Evolutionary conservation across 1,284 basidiomycete genomes (phyloP).

Genomic region (Apiotrichum montevideense): DNA sequence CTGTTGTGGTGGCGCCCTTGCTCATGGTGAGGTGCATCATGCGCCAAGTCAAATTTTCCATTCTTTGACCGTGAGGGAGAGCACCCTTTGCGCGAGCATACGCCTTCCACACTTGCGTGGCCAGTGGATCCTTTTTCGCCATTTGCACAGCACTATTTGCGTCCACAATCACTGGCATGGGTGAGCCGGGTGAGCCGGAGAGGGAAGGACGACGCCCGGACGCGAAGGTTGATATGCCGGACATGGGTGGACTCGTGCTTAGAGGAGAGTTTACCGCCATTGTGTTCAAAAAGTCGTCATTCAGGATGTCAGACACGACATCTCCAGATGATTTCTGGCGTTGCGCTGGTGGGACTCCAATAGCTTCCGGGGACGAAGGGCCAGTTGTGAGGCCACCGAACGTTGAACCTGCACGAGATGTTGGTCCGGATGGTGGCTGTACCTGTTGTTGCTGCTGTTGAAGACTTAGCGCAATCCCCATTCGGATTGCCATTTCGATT

Average conservation of each 20-base stretch:
- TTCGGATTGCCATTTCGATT: constrained; percentile 48
- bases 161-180: constrained; percentile 15
- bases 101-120: constrained; percentile 95
- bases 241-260: constrained; percentile 22
- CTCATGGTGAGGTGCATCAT: constrained; percentile 93
- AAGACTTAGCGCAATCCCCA: constrained; percentile 37
- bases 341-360: not conserved
- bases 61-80: constrained; percentile 83
- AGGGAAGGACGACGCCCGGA: constrained; percentile 29
- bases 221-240: constrained; percentile 13
- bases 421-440: not conserved
- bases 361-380: constrained; percentile 7
- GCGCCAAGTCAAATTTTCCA: constrained; percentile 97
- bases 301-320: constrained; percentile 40
- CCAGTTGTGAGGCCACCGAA: not conserved
- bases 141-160: constrained; percentile 33
- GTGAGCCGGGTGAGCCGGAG: constrained; percentile 21
- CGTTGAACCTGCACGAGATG: constrained; percentile 6
- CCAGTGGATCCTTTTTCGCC: constrained; percentile 70
- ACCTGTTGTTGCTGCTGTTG: constrained; percentile 1
- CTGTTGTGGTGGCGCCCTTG: constrained; percentile 30
- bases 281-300: constrained; percentile 38
- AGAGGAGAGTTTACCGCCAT: constrained; percentile 21
- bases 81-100: constrained; percentile 82
- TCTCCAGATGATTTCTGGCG: constrained; percentile 19